These are phyloP conservation scores for Epichloe sibirici DNA, from an alignment of 2,329 filamentous ascomycete species.

Conservation along the genomic window DNA sequence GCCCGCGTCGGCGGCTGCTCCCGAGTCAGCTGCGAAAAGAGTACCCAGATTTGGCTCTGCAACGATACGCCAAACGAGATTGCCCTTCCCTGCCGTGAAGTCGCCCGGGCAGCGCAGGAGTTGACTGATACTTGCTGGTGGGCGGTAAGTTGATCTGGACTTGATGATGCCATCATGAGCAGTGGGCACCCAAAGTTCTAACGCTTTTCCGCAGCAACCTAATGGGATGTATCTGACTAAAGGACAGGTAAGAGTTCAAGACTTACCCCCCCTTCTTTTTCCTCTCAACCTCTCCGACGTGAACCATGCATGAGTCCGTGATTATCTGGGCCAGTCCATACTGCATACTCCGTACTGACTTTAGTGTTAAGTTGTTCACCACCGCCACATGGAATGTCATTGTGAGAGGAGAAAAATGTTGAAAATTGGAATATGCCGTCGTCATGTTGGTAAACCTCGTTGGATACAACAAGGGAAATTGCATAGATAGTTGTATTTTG, in stretches of 20 bases:
- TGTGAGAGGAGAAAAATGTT: background rate
- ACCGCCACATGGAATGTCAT: conserved; percentile 1
- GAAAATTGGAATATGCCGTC: background rate
- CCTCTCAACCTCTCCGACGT: too few species aligned
- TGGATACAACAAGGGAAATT: too few species aligned
- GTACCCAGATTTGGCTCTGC: background rate
- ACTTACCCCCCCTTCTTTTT: too few species aligned
- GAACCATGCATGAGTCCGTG: too few species aligned
- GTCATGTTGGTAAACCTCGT: too few species aligned
- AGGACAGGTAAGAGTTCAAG: background rate
- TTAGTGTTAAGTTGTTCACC: background rate
- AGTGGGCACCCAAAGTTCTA: background rate
- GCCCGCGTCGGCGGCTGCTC: background rate
- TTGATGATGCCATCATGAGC: background rate
- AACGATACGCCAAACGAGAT: background rate
- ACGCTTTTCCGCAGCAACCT: background rate
- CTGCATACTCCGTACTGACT: background rate
- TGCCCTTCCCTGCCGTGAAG: background rate
- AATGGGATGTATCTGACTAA: background rate
- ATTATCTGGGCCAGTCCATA: too few species aligned
- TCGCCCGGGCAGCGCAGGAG: background rate
- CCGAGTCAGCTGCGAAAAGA: background rate
- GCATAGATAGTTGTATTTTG: too few species aligned
- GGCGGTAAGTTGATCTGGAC: background rate
- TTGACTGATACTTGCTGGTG: background rate